Conservation (phyloP, 257 asterid species). For the Nicotiana knightiana region DNA sequence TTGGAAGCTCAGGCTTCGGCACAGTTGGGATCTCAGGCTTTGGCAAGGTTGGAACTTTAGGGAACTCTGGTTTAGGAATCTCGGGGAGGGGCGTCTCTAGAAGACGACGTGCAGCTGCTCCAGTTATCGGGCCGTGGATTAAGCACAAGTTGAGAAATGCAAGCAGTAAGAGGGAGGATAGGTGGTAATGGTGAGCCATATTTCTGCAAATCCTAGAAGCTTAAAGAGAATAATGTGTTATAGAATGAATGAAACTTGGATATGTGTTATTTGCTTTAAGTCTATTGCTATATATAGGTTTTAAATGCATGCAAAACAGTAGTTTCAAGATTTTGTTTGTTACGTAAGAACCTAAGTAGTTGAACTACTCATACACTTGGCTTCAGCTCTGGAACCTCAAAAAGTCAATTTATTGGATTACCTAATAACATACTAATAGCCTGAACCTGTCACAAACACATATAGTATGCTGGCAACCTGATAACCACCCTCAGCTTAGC, state of each 20-base stretch:
- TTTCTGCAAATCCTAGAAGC: background rate
- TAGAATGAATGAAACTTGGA: background rate
- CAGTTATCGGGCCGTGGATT: background rate
- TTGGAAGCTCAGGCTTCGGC: background rate
- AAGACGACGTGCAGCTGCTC: background rate
- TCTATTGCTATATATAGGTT: conserved; percentile 15
- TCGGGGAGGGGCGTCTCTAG: background rate
- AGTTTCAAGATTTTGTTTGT: conserved; percentile 7
- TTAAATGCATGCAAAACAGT: conserved; percentile 11
- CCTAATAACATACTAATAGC: background rate
- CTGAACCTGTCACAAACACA: background rate
- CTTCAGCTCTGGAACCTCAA: background rate
- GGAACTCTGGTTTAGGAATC: background rate
- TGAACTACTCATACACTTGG: conserved; percentile 24
- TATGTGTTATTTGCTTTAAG: background rate
- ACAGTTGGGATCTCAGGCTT: background rate
- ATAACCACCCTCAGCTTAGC: background rate
- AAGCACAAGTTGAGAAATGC: background rate
- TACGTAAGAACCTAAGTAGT: conserved; percentile 15
- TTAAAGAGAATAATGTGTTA: background rate
- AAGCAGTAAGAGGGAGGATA: background rate
- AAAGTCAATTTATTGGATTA: background rate
- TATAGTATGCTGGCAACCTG: background rate
- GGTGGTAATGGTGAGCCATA: background rate
- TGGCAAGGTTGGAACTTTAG: background rate